Percentiles rank a stretch among this genome's conserved stretches.
Evolutionary conservation across 1,284 basidiomycete genomes (phyloP).

Genomic region (Afroboletus lepidellus): DNA sequence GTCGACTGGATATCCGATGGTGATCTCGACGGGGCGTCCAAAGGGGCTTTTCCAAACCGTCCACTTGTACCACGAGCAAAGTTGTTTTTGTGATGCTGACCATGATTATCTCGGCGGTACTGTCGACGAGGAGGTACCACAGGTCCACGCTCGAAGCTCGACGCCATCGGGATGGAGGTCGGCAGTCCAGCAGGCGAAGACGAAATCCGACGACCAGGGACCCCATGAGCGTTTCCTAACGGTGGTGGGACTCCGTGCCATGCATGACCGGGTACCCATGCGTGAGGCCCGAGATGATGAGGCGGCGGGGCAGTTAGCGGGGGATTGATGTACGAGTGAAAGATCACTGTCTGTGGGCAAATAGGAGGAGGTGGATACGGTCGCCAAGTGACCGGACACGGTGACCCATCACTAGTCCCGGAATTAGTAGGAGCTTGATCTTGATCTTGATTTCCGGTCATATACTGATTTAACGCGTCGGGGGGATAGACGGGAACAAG

Average conservation of each 20-base stretch:
- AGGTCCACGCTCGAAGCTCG: slow-evolving; percentile 26
- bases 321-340: slow-evolving; percentile 32
- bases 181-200: slow-evolving; percentile 19
- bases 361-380: slow-evolving; percentile 29
- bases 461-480: slow-evolving; percentile 60
- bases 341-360: slow-evolving; percentile 28
- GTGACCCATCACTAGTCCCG: slow-evolving; percentile 24
- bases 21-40: slow-evolving; percentile 17
- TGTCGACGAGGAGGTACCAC: slow-evolving; percentile 32
- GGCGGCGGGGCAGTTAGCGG: slow-evolving; percentile 19
- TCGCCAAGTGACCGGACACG: slow-evolving; percentile 29
- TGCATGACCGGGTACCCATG: slow-evolving; percentile 28
- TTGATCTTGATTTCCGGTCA: slow-evolving; percentile 38
- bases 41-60: slow-evolving; percentile 19
- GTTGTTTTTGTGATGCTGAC: slow-evolving; percentile 28
- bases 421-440: slow-evolving; percentile 13
- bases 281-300: slow-evolving; percentile 23
- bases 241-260: slow-evolving; percentile 25
- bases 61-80: slow-evolving; percentile 19
- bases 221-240: slow-evolving; percentile 12
- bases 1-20: slow-evolving; percentile 15
- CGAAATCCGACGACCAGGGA: slow-evolving; percentile 17
- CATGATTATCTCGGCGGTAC: slow-evolving; percentile 30
- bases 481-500: slow-evolving; percentile 70
- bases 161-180: slow-evolving; percentile 7